A percentile compares a stretch with the other conserved stretches of the same genome.
Evolutionary conservation across 2,329 filamentous ascomycete species (phyloP).

Genomic region (Cladophialophora exuberans): DNA sequence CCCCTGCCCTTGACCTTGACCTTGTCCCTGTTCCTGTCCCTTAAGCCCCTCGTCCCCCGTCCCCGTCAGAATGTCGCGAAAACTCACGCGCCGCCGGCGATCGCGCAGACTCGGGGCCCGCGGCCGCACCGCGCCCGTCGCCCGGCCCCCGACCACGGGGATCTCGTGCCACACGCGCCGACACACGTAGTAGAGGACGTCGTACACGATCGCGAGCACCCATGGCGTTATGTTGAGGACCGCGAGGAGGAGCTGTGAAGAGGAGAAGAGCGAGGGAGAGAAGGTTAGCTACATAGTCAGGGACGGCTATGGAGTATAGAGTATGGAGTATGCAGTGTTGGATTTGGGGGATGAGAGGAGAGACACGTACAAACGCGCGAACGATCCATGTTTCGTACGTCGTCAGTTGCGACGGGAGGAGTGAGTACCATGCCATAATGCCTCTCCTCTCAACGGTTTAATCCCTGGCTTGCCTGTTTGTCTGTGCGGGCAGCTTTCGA

Average conservation of each 20-base stretch:
- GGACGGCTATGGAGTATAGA: not conserved
- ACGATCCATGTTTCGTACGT: slow-evolving; percentile 65
- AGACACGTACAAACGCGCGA: slow-evolving; percentile 61
- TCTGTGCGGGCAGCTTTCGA: not conserved
- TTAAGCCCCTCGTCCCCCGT: not conserved
- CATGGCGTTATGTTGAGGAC: slow-evolving; percentile 65
- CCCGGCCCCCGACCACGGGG: slow-evolving; percentile 63
- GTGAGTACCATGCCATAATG: slow-evolving; percentile 70
- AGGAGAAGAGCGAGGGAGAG: not conserved
- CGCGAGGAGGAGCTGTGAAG: slow-evolving; percentile 62
- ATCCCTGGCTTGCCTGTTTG: too few relatives aligned
- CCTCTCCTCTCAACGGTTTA: too few relatives aligned
- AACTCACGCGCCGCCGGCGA: slow-evolving; percentile 22
- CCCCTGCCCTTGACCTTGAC: not conserved
- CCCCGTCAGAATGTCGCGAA: slow-evolving; percentile 22
- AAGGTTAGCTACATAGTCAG: not conserved
- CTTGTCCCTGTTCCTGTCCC: not conserved
- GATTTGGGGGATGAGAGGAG: not conserved
- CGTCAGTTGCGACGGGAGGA: slow-evolving; percentile 62
- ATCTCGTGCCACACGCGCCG: slow-evolving; percentile 62
- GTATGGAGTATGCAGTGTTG: not conserved
- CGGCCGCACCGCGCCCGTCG: slow-evolving; percentile 62
- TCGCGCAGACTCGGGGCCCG: slow-evolving; percentile 65
- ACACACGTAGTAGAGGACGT: slow-evolving; percentile 64
- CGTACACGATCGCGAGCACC: slow-evolving; percentile 64